Conservation (phyloP, 257 asterid species). For the Solanum pennellii region DNA sequence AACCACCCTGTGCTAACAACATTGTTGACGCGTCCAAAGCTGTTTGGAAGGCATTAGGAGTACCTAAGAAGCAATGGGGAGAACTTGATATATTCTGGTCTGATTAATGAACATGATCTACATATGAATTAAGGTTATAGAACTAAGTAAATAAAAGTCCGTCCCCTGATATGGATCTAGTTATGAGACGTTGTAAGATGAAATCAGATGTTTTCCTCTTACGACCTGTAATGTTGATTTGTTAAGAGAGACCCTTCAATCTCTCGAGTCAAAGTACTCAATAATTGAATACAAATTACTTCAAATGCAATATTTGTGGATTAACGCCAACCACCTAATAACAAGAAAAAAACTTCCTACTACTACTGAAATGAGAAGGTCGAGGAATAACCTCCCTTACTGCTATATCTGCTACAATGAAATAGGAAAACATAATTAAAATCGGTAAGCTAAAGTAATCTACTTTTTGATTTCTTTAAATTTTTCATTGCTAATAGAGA, state of each 20-base stretch:
- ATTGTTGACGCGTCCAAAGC: conserved; percentile 22
- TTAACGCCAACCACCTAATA: not conserved
- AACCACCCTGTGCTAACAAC: conserved; percentile 11
- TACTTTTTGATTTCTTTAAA: too few relatives aligned
- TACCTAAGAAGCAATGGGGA: not conserved
- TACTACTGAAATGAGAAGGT: not conserved
- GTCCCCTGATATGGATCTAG: too few relatives aligned
- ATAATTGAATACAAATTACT: not conserved
- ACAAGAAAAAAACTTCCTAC: not conserved
- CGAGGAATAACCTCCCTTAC: not conserved
- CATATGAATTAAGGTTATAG: not conserved
- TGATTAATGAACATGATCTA: not conserved
- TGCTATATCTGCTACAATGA: not conserved
- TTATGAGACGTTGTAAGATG: too few relatives aligned
- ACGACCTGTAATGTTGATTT: not conserved
- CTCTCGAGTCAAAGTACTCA: not conserved
- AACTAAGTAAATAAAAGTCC: not conserved
- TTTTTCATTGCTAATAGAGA: too few relatives aligned
- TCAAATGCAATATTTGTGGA: not conserved
- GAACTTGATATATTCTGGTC: conserved; percentile 9
- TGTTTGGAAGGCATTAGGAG: conserved; percentile 20
- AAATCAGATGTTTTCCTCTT: not conserved
- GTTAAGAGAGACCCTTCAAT: too few relatives aligned
- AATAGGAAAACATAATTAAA: too few relatives aligned
- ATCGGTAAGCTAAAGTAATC: too few relatives aligned